Base-by-base conservation (phyloP, 176 grass and related monocot genomes). In the Ampelocalamus luodianensis region DNA sequence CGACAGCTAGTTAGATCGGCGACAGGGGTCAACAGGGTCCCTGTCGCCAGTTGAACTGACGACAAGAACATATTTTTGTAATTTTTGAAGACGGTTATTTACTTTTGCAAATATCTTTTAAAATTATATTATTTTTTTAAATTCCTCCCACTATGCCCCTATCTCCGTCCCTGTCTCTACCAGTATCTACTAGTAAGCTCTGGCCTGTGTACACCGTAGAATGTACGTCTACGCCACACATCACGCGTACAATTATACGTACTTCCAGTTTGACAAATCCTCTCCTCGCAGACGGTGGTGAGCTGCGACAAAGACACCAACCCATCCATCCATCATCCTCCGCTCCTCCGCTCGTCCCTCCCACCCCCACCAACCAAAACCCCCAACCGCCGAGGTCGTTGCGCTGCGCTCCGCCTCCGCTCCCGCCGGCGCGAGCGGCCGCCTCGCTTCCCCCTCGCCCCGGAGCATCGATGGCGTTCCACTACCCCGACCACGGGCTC, bases 401-500 rank as follows among this genome's bases (percentile, higher is more conserved):
- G 78, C 71, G 79, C 49, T 12, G 29, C 26, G 26, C 17, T 22
- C 40, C 44, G 44, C 14, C 17, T 22, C 40, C 44, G 44, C 48
- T 50, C 8, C 56, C 18, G 51, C 14, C 13, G 36, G 36, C 29
- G 11, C 14, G n/a, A 5, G 29, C 48, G 45, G 3, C 16, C 15
- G 1, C 9, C 9, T 54, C 46, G 0, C 48, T 8, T 37, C 65
- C 16, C 23, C 36, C 24, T 10, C 4, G 50, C 76, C 3, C 18
- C 68, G 9, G 50, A 39, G 7, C 5, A 43, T 34, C 50, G 37
- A 90, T 90, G 89, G 82, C 85, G 68, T 90, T 90, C 89, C 89
- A 91, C 85, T 91, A 91, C 85, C 76, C 81, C 0, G 85, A 91
- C 85, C 85, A 85, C 63, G 85, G 81, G 4, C 85, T 91, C 44